These are phyloP conservation scores for Ostreobium quekettii DNA, from an alignment of 139 green algal genomes.

Conservation along the genomic window DNA sequence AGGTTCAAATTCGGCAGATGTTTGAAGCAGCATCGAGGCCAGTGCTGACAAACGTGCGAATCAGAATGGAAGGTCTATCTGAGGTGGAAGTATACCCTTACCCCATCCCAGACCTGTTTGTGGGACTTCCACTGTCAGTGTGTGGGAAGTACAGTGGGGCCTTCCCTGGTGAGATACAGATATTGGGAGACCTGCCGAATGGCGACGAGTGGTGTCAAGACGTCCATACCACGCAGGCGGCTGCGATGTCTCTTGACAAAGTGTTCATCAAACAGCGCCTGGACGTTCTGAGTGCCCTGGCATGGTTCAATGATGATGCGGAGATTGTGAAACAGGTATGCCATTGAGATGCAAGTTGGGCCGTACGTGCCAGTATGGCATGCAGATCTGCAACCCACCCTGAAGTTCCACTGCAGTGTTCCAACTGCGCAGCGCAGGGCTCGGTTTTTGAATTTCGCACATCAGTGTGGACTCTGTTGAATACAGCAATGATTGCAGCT, in stretches of 20 bases:
- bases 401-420: no score
- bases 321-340: no score
- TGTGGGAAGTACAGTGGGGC: conserved; percentile 42
- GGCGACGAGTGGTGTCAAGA: no score
- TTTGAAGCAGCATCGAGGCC: conserved; percentile 30
- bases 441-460: no score
- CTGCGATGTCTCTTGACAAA: conserved; percentile 41
- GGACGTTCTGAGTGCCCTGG: conserved; percentile 39
- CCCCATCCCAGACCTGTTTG: conserved; percentile 48
- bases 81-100: conserved; percentile 42
- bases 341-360: no score
- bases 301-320: conserved; percentile 30
- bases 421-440: no score
- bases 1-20: conserved; percentile 38
- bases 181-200: conserved; percentile 33
- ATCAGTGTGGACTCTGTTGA: no score
- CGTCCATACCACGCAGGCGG: conserved; percentile 5
- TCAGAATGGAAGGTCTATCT: no score
- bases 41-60: conserved; percentile 26
- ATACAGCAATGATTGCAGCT: no score
- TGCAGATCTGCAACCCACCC: no score
- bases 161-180: conserved; percentile 29
- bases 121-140: conserved; percentile 39
- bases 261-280: conserved; percentile 48
- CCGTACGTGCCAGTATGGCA: no score